A percentile compares a stretch with the other conserved stretches of the same genome.
Conservation (phyloP, 2,329 filamentous ascomycete genomes). For the Mariannaea elegans region DNA sequence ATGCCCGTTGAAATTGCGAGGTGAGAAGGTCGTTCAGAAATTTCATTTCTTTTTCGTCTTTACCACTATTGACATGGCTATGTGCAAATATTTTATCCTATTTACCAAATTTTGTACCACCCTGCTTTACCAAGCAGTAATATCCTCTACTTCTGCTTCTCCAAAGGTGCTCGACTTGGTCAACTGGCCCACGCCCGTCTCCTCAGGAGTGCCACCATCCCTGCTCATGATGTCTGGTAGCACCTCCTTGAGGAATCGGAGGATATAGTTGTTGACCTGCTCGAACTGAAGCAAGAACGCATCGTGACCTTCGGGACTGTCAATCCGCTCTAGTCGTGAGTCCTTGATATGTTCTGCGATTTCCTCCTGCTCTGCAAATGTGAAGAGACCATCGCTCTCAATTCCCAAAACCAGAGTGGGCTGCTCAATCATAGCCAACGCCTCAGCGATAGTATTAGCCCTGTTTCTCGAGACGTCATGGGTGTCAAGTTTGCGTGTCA, state of each 20-base stretch:
- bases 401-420: constrained; percentile 93
- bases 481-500: constrained; percentile 96
- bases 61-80: too few relatives aligned
- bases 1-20: too few relatives aligned
- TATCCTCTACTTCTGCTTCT: constrained; percentile 95
- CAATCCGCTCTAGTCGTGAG: constrained; percentile 83
- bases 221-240: constrained; percentile 88
- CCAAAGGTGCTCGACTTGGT: constrained; percentile 93
- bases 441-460: constrained; percentile 72
- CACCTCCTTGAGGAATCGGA: constrained; percentile 83
- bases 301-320: constrained; percentile 94
- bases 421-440: constrained; percentile 84
- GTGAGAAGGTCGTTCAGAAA: too few relatives aligned
- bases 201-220: constrained; percentile 59
- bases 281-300: constrained; percentile 97
- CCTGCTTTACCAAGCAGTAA: constrained; percentile 82
- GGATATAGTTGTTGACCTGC: constrained; percentile 89
- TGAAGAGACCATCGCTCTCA: constrained; percentile 94
- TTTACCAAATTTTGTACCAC: background rate
- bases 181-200: constrained; percentile 66
- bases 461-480: constrained; percentile 91
- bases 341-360: constrained; percentile 83
- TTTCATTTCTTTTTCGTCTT: too few relatives aligned
- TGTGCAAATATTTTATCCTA: background rate
- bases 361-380: constrained; percentile 95